Evolutionary conservation across 2,329 filamentous ascomycete genomes (phyloP), one percentile per base, ranked within the genome.

Genomic region (Ceratocystis variospora): DNA sequence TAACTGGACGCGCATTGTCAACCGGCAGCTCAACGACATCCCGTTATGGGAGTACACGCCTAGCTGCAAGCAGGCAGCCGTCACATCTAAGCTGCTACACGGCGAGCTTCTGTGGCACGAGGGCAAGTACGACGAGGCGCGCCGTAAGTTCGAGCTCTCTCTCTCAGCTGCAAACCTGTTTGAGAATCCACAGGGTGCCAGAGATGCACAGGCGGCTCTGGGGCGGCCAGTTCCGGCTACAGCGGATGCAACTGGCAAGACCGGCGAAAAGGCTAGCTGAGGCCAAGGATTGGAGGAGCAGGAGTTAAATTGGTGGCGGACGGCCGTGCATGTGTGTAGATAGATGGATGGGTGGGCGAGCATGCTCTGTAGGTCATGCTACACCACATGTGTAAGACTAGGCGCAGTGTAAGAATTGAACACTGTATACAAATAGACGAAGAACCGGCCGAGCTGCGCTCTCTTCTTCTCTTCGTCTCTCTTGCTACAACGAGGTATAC

Each of bases 1-100:
- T 19, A 68, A 68, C 63, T 68, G 66, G 66, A 62, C 57, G 25
- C 33, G 44, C n/a, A 68, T 68, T 31, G 62, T 63, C 25, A 48
- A 61, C 17, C 57, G 61, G 12, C 64, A 46, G 46, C 59, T 65
- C 22, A 53, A 65, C n/a, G 61, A 63, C 31, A 50, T 67, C 31
- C 62, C 63, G 19, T 22, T 62, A 22, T 59, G 37, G 28, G 50
- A 65, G 37, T 59, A 59, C 50, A 59, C 63, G 33, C 33, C 53
- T 10, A 59, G n/a, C 41, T 68, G 66, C 50, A 61, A 68, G 44
- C 45, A 68, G 59, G 66, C 66, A 15, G 61, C 55, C 17, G 44
- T 65, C 46, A 41, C 22, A 8, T 41, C 48, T 3, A 68, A 65
- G 50, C 46, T 68, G 48, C 57, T 68, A 4, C 66, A 65, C 22